Base-by-base conservation (phyloP, 129 eudicot species). In the Pittosporum tobira region DNA sequence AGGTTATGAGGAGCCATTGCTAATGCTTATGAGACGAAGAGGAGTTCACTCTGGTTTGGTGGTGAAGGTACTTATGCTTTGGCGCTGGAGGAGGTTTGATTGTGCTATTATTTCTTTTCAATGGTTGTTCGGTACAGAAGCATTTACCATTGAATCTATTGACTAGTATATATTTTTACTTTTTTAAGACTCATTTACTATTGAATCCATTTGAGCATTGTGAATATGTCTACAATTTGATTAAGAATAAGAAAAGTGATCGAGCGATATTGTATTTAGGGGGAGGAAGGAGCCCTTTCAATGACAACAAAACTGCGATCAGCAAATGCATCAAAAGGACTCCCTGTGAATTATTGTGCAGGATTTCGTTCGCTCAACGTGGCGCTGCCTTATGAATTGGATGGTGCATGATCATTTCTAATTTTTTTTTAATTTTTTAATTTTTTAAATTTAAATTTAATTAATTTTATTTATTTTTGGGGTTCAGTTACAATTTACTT, bases 231-330 rank as follows among this genome's bases (percentile, higher is more conserved):
- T 37, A 1, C 21, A 1, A 19, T 4, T 9, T 21, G 6, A 30
- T 24, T 15, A 45, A 47, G 22, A 46, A 53, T 44, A 61, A 15
- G 31, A 49, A 48, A 50, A 43, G 63, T 69, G 64, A 75, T 60
- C 59, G 20, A 48, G 44, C 6, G 21, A 63, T 48, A 29, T 21
- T 62, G 45, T 26, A 22, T 73, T 73, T 64, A 93, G 99, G 99
- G 99, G 2, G 99, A 93, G 78, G 99, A 93, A 73, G 99, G 99
- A 45, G 96, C 96, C 23, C 96, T 93, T 68, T 93, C 99, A 65
- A 87, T 93, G 96, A 93, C 99, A 49, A 93, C 82, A 37, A 93
- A 75, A 69, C 54, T 53, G 27, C 75, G 78, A 31, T 79, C 94
- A 30, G 50, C 45, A 60, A 81, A 62, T 69, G 88, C 96, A 31